phyloP scores from a whole-genome alignment of 169 alveolate genomes.

The Theileria equi region DNA sequence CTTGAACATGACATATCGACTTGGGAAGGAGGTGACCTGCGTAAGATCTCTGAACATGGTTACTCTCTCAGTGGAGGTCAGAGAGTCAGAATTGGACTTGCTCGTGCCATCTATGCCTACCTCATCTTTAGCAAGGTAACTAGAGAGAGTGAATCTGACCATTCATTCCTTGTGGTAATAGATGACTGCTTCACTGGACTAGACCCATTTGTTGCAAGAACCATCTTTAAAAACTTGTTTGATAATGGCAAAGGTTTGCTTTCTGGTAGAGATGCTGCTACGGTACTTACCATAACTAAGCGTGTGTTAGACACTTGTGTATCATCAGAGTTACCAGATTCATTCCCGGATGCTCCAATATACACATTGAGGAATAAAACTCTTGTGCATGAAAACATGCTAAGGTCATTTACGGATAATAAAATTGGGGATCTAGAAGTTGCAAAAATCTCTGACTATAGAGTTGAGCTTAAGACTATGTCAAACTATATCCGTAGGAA shows the following conservation, averaged over 20 bases:
- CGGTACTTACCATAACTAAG: slow-evolving; percentile 18
- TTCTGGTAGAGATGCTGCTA: slow-evolving; percentile 30
- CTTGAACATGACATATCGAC: slow-evolving; percentile 32
- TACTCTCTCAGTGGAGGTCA: slow-evolving; percentile 87
- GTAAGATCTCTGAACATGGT: slow-evolving; percentile 45
- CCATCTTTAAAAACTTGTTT: slow-evolving; percentile 68
- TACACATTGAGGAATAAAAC: not conserved
- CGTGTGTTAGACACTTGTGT: slow-evolving; percentile 7
- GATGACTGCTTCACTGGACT: slow-evolving; percentile 67
- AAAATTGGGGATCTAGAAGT: too few species aligned
- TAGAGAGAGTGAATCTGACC: slow-evolving; percentile 3
- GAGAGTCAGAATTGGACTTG: slow-evolving; percentile 87
- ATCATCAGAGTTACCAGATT: not conserved
- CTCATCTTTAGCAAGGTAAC: slow-evolving; percentile 52
- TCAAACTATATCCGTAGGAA: too few species aligned
- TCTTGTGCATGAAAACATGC: not conserved
- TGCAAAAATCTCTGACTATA: too few species aligned
- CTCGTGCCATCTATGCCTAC: slow-evolving; percentile 86
- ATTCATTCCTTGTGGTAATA: slow-evolving; percentile 60
- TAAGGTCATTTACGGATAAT: not conserved
- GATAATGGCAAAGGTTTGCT: slow-evolving; percentile 37
- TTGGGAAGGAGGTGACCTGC: slow-evolving; percentile 54
- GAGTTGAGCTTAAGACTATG: too few species aligned
- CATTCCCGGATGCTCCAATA: not conserved
- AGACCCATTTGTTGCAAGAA: slow-evolving; percentile 63